Conservation (phyloP, 2,329 filamentous ascomycete species). For the Catunica adiposa region DNA sequence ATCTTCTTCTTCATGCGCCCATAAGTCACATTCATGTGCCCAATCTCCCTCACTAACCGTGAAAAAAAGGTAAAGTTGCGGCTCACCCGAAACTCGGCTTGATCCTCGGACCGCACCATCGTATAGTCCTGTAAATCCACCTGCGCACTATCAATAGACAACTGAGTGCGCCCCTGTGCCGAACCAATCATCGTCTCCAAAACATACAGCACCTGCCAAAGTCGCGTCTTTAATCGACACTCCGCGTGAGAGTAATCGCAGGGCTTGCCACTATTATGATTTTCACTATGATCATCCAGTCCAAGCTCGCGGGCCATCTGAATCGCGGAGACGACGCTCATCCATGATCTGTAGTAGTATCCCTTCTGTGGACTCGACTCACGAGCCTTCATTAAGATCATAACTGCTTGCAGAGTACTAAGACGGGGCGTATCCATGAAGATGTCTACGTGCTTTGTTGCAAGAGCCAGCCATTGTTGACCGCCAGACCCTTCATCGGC, state of each 20-base stretch:
- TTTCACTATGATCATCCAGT: conserved; percentile 69
- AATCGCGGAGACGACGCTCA: conserved; percentile 80
- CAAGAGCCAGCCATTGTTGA: conserved; percentile 83
- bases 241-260: conserved; percentile 58
- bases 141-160: conserved; percentile 56
- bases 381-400: conserved; percentile 77
- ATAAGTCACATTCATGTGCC: conserved; percentile 60
- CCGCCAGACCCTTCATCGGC: conserved; percentile 72
- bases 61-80: conserved; percentile 73
- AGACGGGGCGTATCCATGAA: conserved; percentile 85
- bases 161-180: conserved; percentile 71
- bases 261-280: conserved; percentile 53
- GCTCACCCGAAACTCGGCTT: conserved; percentile 59
- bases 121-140: conserved; percentile 57
- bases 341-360: conserved; percentile 96
- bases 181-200: conserved; percentile 87
- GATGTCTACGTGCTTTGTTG: conserved; percentile 80
- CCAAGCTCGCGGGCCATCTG: conserved; percentile 88
- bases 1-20: conserved; percentile 52
- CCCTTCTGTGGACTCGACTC: conserved; percentile 85
- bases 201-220: conserved; percentile 79
- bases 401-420: conserved; percentile 78
- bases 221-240: conserved; percentile 66
- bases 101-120: conserved; percentile 49
- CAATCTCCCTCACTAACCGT: conserved; percentile 60